These are phyloP conservation scores for Scheffersomyces spartinae DNA, from an alignment of 805 yeast species.

Conservation along the genomic window DNA sequence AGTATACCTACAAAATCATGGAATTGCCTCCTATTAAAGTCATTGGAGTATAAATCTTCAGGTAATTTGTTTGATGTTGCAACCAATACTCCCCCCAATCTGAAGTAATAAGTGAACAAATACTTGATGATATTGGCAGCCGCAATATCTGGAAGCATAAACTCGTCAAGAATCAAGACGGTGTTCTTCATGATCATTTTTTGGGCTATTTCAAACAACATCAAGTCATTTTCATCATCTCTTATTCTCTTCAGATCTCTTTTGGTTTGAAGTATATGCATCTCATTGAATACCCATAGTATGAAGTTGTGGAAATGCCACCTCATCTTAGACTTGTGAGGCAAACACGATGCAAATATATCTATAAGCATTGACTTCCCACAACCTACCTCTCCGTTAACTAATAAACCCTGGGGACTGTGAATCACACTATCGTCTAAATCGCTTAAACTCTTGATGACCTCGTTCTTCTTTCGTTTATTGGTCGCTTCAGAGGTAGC, in stretches of 20 bases:
- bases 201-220: conserved; percentile 55
- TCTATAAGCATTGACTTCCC: conserved; percentile 71
- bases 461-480: conserved; percentile 17
- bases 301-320: conserved; percentile 67
- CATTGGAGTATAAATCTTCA: conserved; percentile 57
- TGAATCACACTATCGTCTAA: conserved; percentile 47
- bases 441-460: conserved; percentile 42
- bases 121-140: conserved; percentile 59
- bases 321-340: conserved; percentile 50
- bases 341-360: conserved; percentile 54
- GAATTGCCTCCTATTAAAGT: conserved; percentile 48
- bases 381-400: conserved; percentile 62
- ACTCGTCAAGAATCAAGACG: conserved; percentile 56
- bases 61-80: conserved; percentile 69
- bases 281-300: conserved; percentile 53
- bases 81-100: conserved; percentile 62
- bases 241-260: conserved; percentile 23
- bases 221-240: conserved; percentile 46
- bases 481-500: conserved; percentile 4
- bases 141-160: conserved; percentile 68
- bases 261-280: conserved; percentile 41
- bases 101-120: conserved; percentile 57
- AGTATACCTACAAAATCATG: conserved; percentile 44
- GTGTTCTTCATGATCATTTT: conserved; percentile 48
- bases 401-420: conserved; percentile 53